Conservation (phyloP, 257 asterid genomes). For the Jacaranda copaia region DNA sequence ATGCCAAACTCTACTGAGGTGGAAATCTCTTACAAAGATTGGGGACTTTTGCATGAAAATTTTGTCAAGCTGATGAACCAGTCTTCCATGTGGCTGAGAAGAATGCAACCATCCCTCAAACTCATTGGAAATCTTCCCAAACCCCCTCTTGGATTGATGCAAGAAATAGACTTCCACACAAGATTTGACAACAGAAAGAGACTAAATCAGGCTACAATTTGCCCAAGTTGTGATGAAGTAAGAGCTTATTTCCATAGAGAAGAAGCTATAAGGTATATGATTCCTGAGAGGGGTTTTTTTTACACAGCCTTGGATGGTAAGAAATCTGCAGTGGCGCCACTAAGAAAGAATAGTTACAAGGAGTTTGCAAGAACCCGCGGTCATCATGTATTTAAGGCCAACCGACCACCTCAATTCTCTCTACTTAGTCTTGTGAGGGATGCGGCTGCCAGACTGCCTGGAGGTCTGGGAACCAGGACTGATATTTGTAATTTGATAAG, state of each 20-base stretch:
- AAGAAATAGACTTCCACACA: neutral
- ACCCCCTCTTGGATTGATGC: conserved; percentile 33
- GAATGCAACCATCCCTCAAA: conserved; percentile 8
- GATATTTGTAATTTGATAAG: conserved; percentile 40
- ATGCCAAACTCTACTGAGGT: neutral
- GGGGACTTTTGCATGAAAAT: conserved; percentile 34
- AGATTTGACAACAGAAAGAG: conserved; percentile 23
- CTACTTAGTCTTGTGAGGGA: conserved; percentile 45
- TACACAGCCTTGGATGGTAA: conserved; percentile 40
- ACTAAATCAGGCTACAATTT: conserved; percentile 18
- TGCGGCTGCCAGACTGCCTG: conserved; percentile 48
- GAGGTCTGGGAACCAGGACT: conserved; percentile 35
- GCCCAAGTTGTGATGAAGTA: conserved; percentile 32
- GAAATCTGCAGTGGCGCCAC: conserved; percentile 40
- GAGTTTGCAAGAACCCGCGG: conserved; percentile 26
- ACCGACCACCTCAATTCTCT: conserved; percentile 41
- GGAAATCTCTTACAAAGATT: conserved; percentile 23
- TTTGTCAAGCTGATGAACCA: conserved; percentile 16
- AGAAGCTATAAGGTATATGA: conserved; percentile 41
- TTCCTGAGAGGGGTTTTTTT: conserved; percentile 29
- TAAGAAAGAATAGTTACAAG: conserved; percentile 30
- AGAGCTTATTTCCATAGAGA: conserved; percentile 40
- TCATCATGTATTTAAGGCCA: conserved; percentile 35
- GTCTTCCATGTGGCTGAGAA: conserved; percentile 33
- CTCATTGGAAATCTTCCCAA: conserved; percentile 29